Conservation (phyloP, 257 asterid genomes). For the Solanum dulcamara region DNA sequence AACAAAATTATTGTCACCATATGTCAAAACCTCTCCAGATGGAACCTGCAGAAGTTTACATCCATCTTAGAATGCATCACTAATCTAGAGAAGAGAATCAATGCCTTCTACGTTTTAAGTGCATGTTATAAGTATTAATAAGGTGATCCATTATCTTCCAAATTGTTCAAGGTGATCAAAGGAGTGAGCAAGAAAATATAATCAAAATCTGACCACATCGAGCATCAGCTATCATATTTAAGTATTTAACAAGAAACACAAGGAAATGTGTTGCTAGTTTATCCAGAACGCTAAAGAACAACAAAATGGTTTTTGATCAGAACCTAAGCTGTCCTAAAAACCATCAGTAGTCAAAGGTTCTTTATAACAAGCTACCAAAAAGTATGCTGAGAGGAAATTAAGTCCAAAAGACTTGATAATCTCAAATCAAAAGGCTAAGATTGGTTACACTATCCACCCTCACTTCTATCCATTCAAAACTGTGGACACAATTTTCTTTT, state of each 20-base stretch:
- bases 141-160: not conserved
- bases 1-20: slow-evolving; percentile 58
- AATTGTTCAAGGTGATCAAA: not conserved
- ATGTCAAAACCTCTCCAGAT: slow-evolving; percentile 74
- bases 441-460: not conserved
- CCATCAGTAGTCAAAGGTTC: not conserved
- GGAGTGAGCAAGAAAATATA: not conserved
- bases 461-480: not conserved
- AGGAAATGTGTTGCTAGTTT: not conserved
- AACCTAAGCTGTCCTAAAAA: not conserved
- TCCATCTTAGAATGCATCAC: not conserved
- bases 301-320: not conserved
- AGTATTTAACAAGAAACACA: not conserved
- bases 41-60: slow-evolving; percentile 57
- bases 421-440: not conserved
- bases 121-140: not conserved
- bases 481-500: not conserved
- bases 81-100: not conserved
- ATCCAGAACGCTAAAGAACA: not conserved
- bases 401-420: not conserved
- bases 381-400: not conserved
- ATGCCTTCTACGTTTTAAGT: not conserved
- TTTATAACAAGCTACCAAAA: not conserved
- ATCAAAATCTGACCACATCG: not conserved
- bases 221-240: not conserved